phyloP scores from a whole-genome alignment of 805 yeast species.

The Candida nonsorbophila region DNA sequence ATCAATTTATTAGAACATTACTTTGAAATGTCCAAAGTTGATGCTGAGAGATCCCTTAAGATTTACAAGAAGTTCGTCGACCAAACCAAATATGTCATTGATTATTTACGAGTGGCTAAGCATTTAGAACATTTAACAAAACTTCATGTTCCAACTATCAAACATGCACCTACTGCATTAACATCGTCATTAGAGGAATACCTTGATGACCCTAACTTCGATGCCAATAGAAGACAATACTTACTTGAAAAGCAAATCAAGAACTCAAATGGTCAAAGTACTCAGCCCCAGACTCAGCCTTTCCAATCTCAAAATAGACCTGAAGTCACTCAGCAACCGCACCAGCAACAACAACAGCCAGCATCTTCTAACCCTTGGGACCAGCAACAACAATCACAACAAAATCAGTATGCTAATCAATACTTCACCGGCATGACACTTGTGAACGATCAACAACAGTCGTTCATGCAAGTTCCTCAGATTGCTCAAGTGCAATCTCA shows the following conservation, averaged over 20 bases:
- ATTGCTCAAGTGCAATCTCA: slow-evolving; percentile 20
- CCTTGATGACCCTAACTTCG: slow-evolving; percentile 80
- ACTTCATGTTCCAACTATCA: slow-evolving; percentile 88
- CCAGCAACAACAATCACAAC: slow-evolving; percentile 6
- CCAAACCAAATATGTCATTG: slow-evolving; percentile 82
- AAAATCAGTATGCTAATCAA: slow-evolving; percentile 2
- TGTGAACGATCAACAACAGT: slow-evolving; percentile 3
- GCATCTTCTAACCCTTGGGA: slow-evolving; percentile 39
- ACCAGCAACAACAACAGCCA: slow-evolving; percentile 6
- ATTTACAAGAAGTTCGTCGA: slow-evolving; percentile 83
- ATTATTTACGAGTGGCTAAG: slow-evolving; percentile 83
- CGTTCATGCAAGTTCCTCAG: slow-evolving; percentile 2
- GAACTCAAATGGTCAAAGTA: slow-evolving; percentile 3
- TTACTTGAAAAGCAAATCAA: slow-evolving; percentile 57
- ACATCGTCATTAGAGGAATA: slow-evolving; percentile 85
- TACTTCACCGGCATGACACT: slow-evolving; percentile 2
- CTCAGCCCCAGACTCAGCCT: slow-evolving; percentile 1
- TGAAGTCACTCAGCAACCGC: background rate
- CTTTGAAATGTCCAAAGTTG: slow-evolving; percentile 82
- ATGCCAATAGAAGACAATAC: slow-evolving; percentile 70
- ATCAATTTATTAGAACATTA: slow-evolving; percentile 90
- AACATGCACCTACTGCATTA: slow-evolving; percentile 94
- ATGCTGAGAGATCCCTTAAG: slow-evolving; percentile 81
- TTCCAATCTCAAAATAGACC: background rate
- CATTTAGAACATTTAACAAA: slow-evolving; percentile 83